Base-by-base conservation (phyloP, 371 early-diverging fungal species). In the Mucor mucedo region DNA sequence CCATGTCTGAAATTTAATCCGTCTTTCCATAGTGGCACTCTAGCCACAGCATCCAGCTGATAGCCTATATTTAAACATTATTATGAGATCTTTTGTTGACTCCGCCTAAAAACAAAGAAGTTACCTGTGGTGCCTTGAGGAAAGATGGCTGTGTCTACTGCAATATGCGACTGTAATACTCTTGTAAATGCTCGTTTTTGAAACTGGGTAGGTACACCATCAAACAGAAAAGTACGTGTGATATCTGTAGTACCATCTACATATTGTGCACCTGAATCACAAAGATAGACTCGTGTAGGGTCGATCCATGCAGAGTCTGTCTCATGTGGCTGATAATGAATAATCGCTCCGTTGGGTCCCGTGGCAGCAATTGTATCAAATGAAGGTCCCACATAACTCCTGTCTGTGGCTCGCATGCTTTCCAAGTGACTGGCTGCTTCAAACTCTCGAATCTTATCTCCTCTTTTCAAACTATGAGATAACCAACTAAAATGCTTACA, bases 261-360 rank as follows among this genome's bases (percentile, higher is more conserved):
- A 84, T 96, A 99, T 75, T 99, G 99, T 40, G 92, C 99, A 16
- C 99, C 99, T 39, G 95, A 94, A 83, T 99, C 99, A 72, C 97
- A 93, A 47, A 99, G 83, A 69, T 96, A 95, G 64, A 98, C 83
- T 54, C 89, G 79, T 41, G 87, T 78, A 4, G 82, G 71, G 56
- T 88, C 76, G 53, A 71, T 71, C 4, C 47, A 27, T n/a, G 54
- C 49, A 47, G 90, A 91, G 10, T 79, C 75, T n/a, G 80, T 90
- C 41, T 78, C 78, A 50, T 85, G 78, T 11, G 98, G 95, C 58
- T 85, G 85, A 83, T 99, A 98, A 73, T 99, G 99, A 68, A 99
- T 95, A 66, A 98, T 93, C 45, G 98, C 96, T 4, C 93, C 98
- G 69, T 98, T 98, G 29, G 93, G 79, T 4, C 98, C 98, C 4